Evolutionary conservation across 2,329 filamentous ascomycete species (phyloP).

Genomic region (Trichoderma sp.): DNA sequence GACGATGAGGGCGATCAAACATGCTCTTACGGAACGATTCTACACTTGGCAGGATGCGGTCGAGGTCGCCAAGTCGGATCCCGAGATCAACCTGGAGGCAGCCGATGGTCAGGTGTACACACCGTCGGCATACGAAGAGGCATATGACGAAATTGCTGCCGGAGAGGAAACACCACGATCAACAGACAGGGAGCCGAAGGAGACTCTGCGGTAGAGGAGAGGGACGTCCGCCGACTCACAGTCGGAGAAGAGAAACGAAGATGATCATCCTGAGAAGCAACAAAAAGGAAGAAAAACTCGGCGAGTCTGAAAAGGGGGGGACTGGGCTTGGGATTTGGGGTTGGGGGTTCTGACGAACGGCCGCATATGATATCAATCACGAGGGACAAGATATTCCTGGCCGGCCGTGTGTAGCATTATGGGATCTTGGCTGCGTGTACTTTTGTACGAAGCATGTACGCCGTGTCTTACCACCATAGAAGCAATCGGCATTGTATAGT

Average conservation of each 20-base stretch:
- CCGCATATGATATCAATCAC: conserved; percentile 8
- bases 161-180: conserved; percentile 26
- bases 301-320: neutral
- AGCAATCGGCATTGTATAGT: conserved; percentile 16
- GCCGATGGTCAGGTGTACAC: conserved; percentile 53
- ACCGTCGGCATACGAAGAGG: conserved; percentile 47
- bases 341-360: neutral
- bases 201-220: conserved; percentile 1
- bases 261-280: neutral
- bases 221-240: neutral
- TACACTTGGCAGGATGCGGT: conserved; percentile 84
- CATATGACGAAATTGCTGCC: conserved; percentile 31
- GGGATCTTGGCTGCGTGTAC: neutral
- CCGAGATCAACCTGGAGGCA: conserved; percentile 63
- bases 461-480: neutral
- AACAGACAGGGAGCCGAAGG: neutral
- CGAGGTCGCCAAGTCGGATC: conserved; percentile 65
- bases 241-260: neutral
- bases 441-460: neutral
- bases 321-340: too few relatives aligned
- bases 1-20: conserved; percentile 83
- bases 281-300: neutral
- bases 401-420: conserved; percentile 15
- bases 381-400: neutral
- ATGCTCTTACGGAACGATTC: conserved; percentile 82